Evolutionary conservation across 75 land plant species (phyloP).

Genomic region (Picea sitchensis): DNA sequence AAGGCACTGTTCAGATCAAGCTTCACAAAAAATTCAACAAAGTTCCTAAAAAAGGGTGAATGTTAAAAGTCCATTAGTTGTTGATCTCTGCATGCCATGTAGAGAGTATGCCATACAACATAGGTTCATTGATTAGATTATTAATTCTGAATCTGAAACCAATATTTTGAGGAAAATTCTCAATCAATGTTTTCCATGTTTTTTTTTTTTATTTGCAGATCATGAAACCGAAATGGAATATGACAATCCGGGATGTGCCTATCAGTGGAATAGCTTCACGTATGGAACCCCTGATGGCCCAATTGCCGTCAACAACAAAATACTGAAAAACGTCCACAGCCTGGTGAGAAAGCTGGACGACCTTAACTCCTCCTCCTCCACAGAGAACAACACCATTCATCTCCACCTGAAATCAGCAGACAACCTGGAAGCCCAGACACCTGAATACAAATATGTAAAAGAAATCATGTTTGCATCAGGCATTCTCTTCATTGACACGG

Average conservation of each 20-base stretch:
- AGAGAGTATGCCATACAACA: too few relatives aligned
- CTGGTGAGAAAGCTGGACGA: slow-evolving; percentile 48
- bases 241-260: not conserved
- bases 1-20: too few relatives aligned
- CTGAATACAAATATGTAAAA: slow-evolving; percentile 51
- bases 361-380: slow-evolving; percentile 36
- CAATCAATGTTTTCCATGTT: too few relatives aligned
- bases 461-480: slow-evolving; percentile 68
- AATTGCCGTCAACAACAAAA: slow-evolving; percentile 21
- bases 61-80: too few relatives aligned
- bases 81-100: too few relatives aligned
- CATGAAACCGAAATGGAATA: not conserved
- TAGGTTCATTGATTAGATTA: too few relatives aligned
- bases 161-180: too few relatives aligned
- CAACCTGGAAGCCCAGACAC: slow-evolving; percentile 18
- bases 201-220: too few relatives aligned
- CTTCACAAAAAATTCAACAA: too few relatives aligned
- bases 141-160: too few relatives aligned
- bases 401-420: slow-evolving; percentile 21
- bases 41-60: too few relatives aligned
- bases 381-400: slow-evolving; percentile 30
- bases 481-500: slow-evolving; percentile 33
- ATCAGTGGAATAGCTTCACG: slow-evolving; percentile 3
- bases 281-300: not conserved
- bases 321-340: slow-evolving; percentile 31